Evolutionary conservation across 257 asterid species (phyloP), one percentile per base, ranked within the genome.

Genomic region (Knoxia roxburghii): DNA sequence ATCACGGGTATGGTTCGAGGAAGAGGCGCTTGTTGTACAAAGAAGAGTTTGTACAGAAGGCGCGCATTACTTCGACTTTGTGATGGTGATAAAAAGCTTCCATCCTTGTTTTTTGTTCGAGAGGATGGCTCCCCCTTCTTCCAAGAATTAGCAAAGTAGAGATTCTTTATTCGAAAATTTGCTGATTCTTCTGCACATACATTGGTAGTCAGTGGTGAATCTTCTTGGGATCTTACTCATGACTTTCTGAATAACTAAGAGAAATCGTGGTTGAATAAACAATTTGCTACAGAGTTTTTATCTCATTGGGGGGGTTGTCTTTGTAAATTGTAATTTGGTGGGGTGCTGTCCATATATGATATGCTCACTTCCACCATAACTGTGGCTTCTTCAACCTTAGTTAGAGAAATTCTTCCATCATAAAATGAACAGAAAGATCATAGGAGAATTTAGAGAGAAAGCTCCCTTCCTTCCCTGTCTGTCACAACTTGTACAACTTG

Each of bases 11-110:
- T 60, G 81, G 81, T 30, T 61, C 79, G 13, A 74, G 65, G 74
- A 82, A 82, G 68, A 76, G 80, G 70, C 78, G 82, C 23, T 75
- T 82, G 68, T 75, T 73, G 50, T 73, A 76, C 72, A 65, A 59
- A 48, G 84, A 76, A 54, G 82, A 82, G 61, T 20, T 70, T 57
- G 56, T 76, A 43, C 80, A 71, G 75, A 82, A 71, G 76, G 76
- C 84, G n/a, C 70, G 71, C 35, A 61, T 81, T 30, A 68, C 76
- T 59, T 64, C 81, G 9, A 72, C 75, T 39, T 70, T n/a, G 46
- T 32, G 27, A 10, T 43, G 61, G 37, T 15, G 65, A 46, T 74
- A 55, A 32, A 1, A 3, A 33, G 3, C n/a, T 56, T 26, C 41
- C 75, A 60, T 68, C 69, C 74, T 5, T 41, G 68, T 37, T n/a